Conservation (phyloP, 805 yeast species). For the Priceomyces fermenticarens region DNA sequence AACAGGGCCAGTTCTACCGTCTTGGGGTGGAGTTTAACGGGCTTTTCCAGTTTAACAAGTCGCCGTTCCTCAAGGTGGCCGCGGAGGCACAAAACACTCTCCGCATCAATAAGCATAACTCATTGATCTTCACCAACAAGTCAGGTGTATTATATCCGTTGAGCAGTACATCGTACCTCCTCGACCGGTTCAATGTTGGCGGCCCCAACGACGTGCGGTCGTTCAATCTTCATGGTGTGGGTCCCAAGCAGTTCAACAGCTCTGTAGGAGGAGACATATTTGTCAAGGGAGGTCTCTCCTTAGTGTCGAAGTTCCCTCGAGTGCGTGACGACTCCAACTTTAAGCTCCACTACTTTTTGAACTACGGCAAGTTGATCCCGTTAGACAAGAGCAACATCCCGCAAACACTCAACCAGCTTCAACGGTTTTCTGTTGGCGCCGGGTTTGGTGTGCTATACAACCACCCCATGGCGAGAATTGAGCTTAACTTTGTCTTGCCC, state of each 20-base stretch:
- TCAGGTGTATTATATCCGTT: constrained; percentile 30
- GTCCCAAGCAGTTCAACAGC: constrained; percentile 50
- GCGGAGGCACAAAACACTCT: constrained; percentile 38
- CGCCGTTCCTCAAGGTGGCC: constrained; percentile 40
- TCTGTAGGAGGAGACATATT: constrained; percentile 54
- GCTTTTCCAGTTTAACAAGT: constrained; percentile 19
- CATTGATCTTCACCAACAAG: constrained; percentile 27
- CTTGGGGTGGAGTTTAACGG: constrained; percentile 37
- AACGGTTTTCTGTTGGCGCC: constrained; percentile 31
- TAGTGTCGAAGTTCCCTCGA: constrained; percentile 43
- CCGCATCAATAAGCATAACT: constrained; percentile 14
- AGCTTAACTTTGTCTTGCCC: constrained; percentile 54
- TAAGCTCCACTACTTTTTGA: constrained; percentile 46
- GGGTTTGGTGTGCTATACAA: constrained; percentile 53
- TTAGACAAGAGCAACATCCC: constrained; percentile 10
- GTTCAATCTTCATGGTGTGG: constrained; percentile 49
- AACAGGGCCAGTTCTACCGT: constrained; percentile 36
- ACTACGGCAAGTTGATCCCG: constrained; percentile 44
- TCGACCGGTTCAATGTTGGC: constrained; percentile 56
- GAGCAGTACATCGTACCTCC: constrained; percentile 29
- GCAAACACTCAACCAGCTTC: constrained; percentile 5
- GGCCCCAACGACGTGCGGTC: constrained; percentile 60
- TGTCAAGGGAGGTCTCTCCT: constrained; percentile 43
- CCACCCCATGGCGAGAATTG: constrained; percentile 59
- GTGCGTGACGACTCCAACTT: constrained; percentile 42